Evolutionary conservation across 768 basidiomycete species (phyloP).

Genomic region (Lentinula detonsa): DNA sequence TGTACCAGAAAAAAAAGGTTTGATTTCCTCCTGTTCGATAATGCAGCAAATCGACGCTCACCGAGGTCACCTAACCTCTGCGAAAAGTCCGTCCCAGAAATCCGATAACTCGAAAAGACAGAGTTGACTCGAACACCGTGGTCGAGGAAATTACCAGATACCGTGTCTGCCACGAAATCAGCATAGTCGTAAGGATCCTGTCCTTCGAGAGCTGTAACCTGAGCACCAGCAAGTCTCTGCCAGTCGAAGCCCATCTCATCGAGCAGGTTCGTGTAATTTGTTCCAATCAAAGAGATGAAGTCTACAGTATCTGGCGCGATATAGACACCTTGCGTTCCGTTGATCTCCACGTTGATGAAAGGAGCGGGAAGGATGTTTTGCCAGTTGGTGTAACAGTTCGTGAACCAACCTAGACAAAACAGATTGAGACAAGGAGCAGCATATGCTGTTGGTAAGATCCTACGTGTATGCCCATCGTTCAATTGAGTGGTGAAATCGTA

Average conservation of each 20-base stretch:
- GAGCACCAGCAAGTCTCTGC: slow-evolving; percentile 55
- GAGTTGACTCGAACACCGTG: slow-evolving; percentile 60
- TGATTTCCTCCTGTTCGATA: not conserved
- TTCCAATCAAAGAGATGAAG: slow-evolving; percentile 39
- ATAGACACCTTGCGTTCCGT: slow-evolving; percentile 42
- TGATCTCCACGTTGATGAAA: slow-evolving; percentile 41
- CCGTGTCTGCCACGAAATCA: slow-evolving; percentile 47
- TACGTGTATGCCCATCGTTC: slow-evolving; percentile 65
- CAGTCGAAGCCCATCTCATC: slow-evolving; percentile 48
- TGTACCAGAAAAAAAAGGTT: slow-evolving; percentile 11
- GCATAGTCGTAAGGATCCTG: slow-evolving; percentile 48
- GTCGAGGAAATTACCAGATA: slow-evolving; percentile 61
- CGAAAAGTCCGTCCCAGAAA: slow-evolving; percentile 39
- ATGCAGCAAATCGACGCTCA: not conserved
- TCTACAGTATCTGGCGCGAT: slow-evolving; percentile 51
- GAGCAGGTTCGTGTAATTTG: slow-evolving; percentile 38
- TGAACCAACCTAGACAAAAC: slow-evolving; percentile 42
- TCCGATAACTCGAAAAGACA: slow-evolving; percentile 53
- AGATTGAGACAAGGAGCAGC: not conserved
- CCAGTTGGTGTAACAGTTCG: slow-evolving; percentile 46
- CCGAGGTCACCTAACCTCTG: slow-evolving; percentile 44
- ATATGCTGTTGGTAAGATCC: slow-evolving; percentile 8
- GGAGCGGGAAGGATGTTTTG: slow-evolving; percentile 56
- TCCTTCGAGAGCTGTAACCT: slow-evolving; percentile 49
- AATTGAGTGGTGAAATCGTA: slow-evolving; percentile 49